A percentile compares a stretch with the other conserved stretches of the same genome.
These are phyloP conservation scores for Stachybotrys elegans DNA, from an alignment of 2,329 filamentous ascomycete genomes.

Conservation along the genomic window DNA sequence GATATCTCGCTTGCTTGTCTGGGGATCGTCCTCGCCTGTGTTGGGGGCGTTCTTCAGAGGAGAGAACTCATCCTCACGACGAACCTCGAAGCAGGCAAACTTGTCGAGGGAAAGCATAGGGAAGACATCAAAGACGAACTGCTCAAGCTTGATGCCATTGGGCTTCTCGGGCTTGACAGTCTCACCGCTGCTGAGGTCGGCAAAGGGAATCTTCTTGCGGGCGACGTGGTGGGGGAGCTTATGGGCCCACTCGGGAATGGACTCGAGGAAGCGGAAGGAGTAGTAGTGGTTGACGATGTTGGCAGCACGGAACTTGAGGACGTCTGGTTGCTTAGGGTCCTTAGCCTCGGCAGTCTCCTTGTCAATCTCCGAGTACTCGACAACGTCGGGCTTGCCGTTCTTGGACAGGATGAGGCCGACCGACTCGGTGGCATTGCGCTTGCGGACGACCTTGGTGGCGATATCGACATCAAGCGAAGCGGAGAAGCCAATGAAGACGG, in stretches of 20 bases:
- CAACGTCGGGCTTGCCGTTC: conserved; percentile 93
- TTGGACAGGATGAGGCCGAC: conserved; percentile 92
- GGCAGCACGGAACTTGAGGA: conserved; percentile 93
- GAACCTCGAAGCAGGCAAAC: conserved; percentile 94
- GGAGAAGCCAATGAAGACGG: conserved; percentile 89
- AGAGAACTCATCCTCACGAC: conserved; percentile 95
- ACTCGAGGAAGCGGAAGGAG: conserved; percentile 86
- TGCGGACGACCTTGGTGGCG: conserved; percentile 98
- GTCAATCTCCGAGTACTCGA: conserved; percentile 98
- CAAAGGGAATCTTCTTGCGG: conserved; percentile 93
- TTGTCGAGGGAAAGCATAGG: conserved; percentile 78
- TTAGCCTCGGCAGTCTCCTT: conserved; percentile 80
- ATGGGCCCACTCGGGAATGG: conserved; percentile 80
- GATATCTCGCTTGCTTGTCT: conserved; percentile 88
- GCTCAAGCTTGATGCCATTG: conserved; percentile 98
- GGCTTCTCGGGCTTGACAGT: conserved; percentile 87
- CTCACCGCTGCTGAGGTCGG: conserved; percentile 71
- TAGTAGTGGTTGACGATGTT: conserved; percentile 99
- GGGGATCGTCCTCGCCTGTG: conserved; percentile 86
- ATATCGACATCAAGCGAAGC: conserved; percentile 87
- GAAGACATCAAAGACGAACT: conserved; percentile 99
- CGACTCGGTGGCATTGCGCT: conserved; percentile 92
- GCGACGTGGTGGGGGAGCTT: conserved; percentile 93
- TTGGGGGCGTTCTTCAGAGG: conserved; percentile 87
- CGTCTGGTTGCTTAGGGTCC: conserved; percentile 71